Base-by-base conservation (phyloP, 2,329 filamentous ascomycete species). In the Monosporascus ibericus region DNA sequence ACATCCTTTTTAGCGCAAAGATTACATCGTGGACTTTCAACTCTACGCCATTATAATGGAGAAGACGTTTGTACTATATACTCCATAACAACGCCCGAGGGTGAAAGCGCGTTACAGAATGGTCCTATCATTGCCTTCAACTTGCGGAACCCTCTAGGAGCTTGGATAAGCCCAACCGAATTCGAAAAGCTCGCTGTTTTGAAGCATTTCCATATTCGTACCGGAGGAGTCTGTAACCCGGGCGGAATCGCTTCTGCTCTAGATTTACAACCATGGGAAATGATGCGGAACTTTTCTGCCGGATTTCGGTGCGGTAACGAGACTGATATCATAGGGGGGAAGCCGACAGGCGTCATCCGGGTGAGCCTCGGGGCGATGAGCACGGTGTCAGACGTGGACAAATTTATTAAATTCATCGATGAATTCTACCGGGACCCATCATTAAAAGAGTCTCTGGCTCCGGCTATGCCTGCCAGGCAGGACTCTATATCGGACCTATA, bases 281-380 rank as follows among this genome's bases (percentile, higher is more conserved):
- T 96, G 78, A 86, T 78, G 60, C 79, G 80, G 53, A 95, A 96
- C 65, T 96, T 94, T 63, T 90, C 87, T 0, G 82, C 86, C 2
- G 94, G 94, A 0, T 84, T 91, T 64, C 82, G 90, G 39, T 99
- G 94, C 68, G 92, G 91, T 6, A 81, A 83, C 50, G 90, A 92
- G 18, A 86, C 88, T 61, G 90, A 96, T 56, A 79, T 95, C 39
- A 83, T 94, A 58, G 79, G 81, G 37, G 92, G 90, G 22, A 95
- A 92, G 62, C 90, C 92, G 2, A 95, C 90, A 0, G 94, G 94
- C 1, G 83, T 95, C 37, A 82, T 97, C 56, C 83, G 94, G 54
- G 83, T 86, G 38, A 97, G 92, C 62, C 69, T 97, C 0, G 94
- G 92, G 3, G 90, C 92, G 0, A 96, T 96, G 89, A 96, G 89